Percentiles rank a stretch among this genome's conserved stretches.
Conservation (phyloP, 108 stramenopile genomes). For the Schizochytrium sp. region DNA sequence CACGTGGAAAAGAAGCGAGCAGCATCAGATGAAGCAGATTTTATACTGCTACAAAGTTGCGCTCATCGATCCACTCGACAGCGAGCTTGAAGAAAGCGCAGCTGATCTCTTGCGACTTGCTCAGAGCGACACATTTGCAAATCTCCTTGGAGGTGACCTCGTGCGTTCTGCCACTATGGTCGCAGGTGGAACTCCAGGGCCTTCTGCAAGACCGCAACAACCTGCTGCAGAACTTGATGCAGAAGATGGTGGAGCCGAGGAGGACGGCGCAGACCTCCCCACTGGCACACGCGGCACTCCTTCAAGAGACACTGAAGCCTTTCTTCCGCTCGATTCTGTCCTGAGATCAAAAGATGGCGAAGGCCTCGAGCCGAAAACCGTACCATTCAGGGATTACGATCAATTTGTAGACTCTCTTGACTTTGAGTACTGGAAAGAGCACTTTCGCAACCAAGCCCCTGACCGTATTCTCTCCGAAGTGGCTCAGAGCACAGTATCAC, state of each 20-base stretch:
- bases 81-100: conserved; percentile 34
- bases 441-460: conserved; percentile 5
- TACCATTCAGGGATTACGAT: conserved; percentile 29
- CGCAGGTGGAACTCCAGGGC: background rate
- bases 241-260: conserved; percentile 1
- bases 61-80: conserved; percentile 37
- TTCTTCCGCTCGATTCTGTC: background rate
- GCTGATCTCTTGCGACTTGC: background rate
- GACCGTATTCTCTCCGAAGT: conserved; percentile 42
- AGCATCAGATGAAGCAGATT: conserved; percentile 51
- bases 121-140: conserved; percentile 51
- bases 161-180: conserved; percentile 28
- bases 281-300: background rate
- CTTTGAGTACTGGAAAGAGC: conserved; percentile 55
- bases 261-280: conserved; percentile 13
- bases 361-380: conserved; percentile 31
- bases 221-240: background rate
- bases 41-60: conserved; percentile 34
- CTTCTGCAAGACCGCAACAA: background rate
- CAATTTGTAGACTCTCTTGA: conserved; percentile 1
- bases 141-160: conserved; percentile 34
- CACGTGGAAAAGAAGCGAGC: conserved; percentile 46
- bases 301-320: background rate
- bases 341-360: conserved; percentile 51
- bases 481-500: conserved; percentile 20